These are phyloP conservation scores for Agrostemma githago DNA, from an alignment of 148 eudicot species.

Conservation along the genomic window DNA sequence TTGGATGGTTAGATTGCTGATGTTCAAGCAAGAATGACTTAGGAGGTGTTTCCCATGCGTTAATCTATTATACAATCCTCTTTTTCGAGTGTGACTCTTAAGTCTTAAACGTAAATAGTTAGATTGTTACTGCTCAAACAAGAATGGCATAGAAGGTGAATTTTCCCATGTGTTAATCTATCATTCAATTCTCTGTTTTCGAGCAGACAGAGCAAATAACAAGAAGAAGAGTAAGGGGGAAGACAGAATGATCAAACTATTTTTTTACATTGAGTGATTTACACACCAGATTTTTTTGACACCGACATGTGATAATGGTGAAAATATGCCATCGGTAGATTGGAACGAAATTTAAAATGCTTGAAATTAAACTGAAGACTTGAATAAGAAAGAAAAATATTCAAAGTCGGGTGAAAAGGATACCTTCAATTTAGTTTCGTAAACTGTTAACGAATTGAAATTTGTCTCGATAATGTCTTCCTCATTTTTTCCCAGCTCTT, in stretches of 20 bases:
- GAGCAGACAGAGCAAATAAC: neutral
- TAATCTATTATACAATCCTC: too few species aligned
- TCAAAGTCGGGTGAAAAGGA: neutral
- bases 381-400: neutral
- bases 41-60: too few species aligned
- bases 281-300: neutral
- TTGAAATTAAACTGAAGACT: neutral
- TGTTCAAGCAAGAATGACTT: too few species aligned
- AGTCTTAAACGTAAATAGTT: too few species aligned
- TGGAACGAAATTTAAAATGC: neutral
- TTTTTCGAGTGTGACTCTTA: too few species aligned
- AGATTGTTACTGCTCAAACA: too few species aligned
- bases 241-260: neutral
- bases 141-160: too few species aligned
- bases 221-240: neutral
- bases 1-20: too few species aligned
- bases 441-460: constrained; percentile 67
- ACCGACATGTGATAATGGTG: neutral
- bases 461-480: constrained; percentile 83
- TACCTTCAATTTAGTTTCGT: constrained; percentile 94
- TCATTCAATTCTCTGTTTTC: too few species aligned
- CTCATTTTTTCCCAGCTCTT: constrained; percentile 84
- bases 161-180: too few species aligned
- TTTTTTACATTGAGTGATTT: neutral
- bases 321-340: neutral